Base-by-base conservation (phyloP, 164 flowering plant genomes). In the Magnolia changhungtana region DNA sequence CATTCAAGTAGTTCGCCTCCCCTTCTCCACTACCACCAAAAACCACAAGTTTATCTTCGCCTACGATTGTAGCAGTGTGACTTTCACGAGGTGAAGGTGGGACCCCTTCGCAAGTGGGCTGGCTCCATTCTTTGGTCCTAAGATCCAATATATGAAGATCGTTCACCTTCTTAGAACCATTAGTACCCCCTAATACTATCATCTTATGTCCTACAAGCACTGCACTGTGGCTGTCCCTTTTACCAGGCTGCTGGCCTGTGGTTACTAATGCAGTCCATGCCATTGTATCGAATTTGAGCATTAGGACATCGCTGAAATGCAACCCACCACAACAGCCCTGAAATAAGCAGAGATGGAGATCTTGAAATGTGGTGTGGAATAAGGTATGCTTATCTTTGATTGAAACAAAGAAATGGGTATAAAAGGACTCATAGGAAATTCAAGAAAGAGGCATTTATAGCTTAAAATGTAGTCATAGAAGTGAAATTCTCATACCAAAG, bases 1-100 rank as follows among this genome's bases (percentile, higher is more conserved):
- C 98, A 79, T 90, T 95, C 87, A 95, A 83, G 82, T 93, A 95
- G 79, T 92, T 92, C 3, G 79, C 89, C 52, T 87, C 92, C 27
- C 98, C 98, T 86, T 93, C 96, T 49, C 98, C 98, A 73, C 98
- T 95, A 2, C 98, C 98, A n/a, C 98, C 98, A 75, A 95, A 95
- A 58, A 95, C 82, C 72, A 95, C 88, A 29, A 95, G 59, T 67
- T 82, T 88, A 14, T 89, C 90, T 16, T 86, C 88, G 4, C 88
- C 89, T 73, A 95, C 77, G n/a, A 91, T 85, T 0, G 94, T 89
- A 24, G 93, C 88, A 1, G 94, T 86, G 83, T 95, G 98, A 74
- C 98, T 95, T 79, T 95, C 98, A 2, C 98, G 91, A n/a, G 98
- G 89, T 0, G 89, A 87, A 18, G 98, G 98, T 11, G 92, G 87